phyloP scores from a whole-genome alignment of 306 rosid species.

The Glycyrrhiza uralensis region DNA sequence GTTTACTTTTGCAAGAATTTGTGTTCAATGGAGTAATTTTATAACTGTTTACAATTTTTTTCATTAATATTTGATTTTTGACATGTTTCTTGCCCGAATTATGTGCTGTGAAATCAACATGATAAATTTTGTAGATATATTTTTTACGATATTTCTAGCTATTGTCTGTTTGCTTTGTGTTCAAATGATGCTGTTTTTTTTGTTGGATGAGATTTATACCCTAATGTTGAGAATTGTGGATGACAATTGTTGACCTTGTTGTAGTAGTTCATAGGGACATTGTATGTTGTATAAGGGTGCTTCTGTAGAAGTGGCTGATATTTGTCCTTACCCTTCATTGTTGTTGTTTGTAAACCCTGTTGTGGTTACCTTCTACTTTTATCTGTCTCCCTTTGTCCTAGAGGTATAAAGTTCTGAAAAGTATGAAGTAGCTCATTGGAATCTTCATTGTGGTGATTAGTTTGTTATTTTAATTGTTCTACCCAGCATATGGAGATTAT shows the following conservation, averaged over 20 bases:
- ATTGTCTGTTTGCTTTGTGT: background rate
- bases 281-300: background rate
- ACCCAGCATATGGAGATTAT: slow-evolving; percentile 90
- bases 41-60: background rate
- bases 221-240: background rate
- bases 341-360: slow-evolving; percentile 8
- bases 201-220: background rate
- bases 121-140: background rate
- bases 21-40: background rate
- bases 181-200: background rate
- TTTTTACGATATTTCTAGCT: background rate
- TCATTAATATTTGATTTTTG: slow-evolving; percentile 2
- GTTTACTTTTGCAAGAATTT: slow-evolving; percentile 42
- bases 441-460: slow-evolving; percentile 16
- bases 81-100: slow-evolving; percentile 1
- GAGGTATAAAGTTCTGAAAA: slow-evolving; percentile 8
- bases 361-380: background rate
- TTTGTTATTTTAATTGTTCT: slow-evolving; percentile 18
- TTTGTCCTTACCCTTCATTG: slow-evolving; percentile 7
- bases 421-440: background rate
- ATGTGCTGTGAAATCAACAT: background rate
- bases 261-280: background rate
- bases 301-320: background rate
- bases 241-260: background rate
- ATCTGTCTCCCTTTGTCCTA: background rate